A percentile compares a stretch with the other conserved stretches of the same genome.
Evolutionary conservation across 2,329 filamentous ascomycete species (phyloP).

Genomic region (Fusarium sp.): DNA sequence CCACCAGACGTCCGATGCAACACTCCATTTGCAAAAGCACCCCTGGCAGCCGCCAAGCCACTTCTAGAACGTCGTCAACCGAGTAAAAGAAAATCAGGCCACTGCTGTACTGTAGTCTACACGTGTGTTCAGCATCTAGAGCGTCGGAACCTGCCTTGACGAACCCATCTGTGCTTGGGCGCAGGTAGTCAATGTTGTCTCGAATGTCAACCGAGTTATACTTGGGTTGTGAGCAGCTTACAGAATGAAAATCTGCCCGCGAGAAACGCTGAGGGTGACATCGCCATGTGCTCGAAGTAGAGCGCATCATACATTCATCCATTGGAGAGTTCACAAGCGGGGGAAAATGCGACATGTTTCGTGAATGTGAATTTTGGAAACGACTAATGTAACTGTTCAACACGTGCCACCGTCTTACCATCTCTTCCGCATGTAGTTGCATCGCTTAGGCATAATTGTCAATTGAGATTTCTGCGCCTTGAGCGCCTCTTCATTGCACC

Average conservation of each 20-base stretch:
- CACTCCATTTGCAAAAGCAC: slow-evolving; percentile 15
- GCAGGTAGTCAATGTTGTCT: slow-evolving; percentile 5
- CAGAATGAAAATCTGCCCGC: neutral
- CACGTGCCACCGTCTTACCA: slow-evolving; percentile 31
- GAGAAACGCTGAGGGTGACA: neutral
- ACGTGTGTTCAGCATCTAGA: slow-evolving; percentile 12
- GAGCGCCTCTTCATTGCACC: slow-evolving; percentile 40
- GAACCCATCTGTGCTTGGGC: neutral
- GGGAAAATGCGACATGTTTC: slow-evolving; percentile 17
- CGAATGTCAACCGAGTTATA: neutral
- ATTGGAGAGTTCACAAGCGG: slow-evolving; percentile 3
- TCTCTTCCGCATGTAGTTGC: slow-evolving; percentile 34
- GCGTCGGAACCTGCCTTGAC: slow-evolving; percentile 2
- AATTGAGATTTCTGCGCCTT: slow-evolving; percentile 42
- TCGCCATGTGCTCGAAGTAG: neutral
- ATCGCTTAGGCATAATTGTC: slow-evolving; percentile 46
- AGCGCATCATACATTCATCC: slow-evolving; percentile 24
- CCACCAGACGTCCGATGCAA: slow-evolving; percentile 21
- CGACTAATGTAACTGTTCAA: slow-evolving; percentile 40
- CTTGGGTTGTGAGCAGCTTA: neutral
- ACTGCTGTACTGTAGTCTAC: neutral
- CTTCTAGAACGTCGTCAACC: slow-evolving; percentile 31
- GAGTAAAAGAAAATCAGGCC: slow-evolving; percentile 26
- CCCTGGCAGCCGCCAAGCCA: slow-evolving; percentile 33
- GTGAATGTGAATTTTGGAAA: slow-evolving; percentile 38